phyloP scores from a whole-genome alignment of 208 protist species.

The Dictyostelium gargantuum region DNA sequence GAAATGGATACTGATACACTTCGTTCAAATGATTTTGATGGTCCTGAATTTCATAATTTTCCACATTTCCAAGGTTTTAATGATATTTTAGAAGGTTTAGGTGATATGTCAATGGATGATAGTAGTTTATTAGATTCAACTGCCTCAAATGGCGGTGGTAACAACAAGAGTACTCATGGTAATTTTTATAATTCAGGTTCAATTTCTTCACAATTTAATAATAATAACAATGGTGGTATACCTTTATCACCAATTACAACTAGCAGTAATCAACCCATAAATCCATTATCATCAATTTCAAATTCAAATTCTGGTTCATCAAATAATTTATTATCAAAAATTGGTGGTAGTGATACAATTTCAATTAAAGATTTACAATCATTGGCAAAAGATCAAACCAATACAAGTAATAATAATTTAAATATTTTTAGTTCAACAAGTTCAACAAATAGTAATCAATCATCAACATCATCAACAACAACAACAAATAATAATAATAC shows the following conservation, averaged over 20 bases:
- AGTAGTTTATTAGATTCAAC: neutral
- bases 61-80: slow-evolving; percentile 64
- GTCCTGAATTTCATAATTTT: slow-evolving; percentile 47
- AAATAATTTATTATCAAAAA: neutral
- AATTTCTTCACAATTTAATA: neutral
- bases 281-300: neutral
- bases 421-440: too few species aligned
- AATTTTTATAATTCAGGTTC: neutral
- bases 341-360: neutral
- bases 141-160: neutral
- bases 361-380: neutral
- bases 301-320: neutral
- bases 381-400: neutral
- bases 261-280: neutral
- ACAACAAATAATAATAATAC: neutral
- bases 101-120: slow-evolving; percentile 48
- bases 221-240: neutral
- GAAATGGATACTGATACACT: slow-evolving; percentile 8
- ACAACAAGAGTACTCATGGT: neutral
- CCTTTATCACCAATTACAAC: neutral
- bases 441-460: neutral
- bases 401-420: neutral
- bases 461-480: neutral
- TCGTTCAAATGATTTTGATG: slow-evolving; percentile 31
- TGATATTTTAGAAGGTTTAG: slow-evolving; percentile 63